Evolutionary conservation across 768 basidiomycete genomes (phyloP), one percentile per base, ranked within the genome.

Genomic region (Trametes maxima): DNA sequence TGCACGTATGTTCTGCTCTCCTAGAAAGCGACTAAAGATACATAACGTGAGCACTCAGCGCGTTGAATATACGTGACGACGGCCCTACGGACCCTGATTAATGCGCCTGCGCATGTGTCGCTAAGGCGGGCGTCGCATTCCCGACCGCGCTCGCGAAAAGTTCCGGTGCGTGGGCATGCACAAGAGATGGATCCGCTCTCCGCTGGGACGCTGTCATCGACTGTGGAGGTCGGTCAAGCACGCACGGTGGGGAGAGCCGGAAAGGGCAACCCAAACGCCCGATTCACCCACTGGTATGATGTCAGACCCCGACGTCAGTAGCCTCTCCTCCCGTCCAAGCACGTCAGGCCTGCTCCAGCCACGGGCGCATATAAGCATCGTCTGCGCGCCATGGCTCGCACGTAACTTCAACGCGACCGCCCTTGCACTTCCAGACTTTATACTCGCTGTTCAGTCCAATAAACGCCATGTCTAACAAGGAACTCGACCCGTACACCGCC

Each of bases 401-500:
- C 16, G 5, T n/a, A 19, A 8, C 39, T 36, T 47, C 33, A 21
- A 25, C 21, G 17, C n/a, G 19, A 17, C 35, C 33, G 25, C 39
- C 50, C 19, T n/a, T 25, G 19, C 47, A 43, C 39, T 19, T 10
- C 24, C n/a, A 25, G 1, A 43, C 28, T 19, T 16, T 10, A 6
- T 17, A 40, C 19, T 12, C 22, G 25, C 22, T 22, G 6, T 11
- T 8, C 37, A 4, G 35, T 13, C 35, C 24, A n/a, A 52, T 33
- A 28, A 16, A 16, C 13, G 56, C 43, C 62, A 72, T 72, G 71
- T 64, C 69, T n/a, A 65, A 69, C 56, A 65, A 71, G 52, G 56
- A 71, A n/a, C 85, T 92, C 66, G 92, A 94, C 75, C 88, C 92
- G 7, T 93, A 89, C 77, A 84, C 86, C 66, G 75, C 80, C 56